phyloP scores from a whole-genome alignment of 352 stramenopile species.

The Pythium periplocum region DNA sequence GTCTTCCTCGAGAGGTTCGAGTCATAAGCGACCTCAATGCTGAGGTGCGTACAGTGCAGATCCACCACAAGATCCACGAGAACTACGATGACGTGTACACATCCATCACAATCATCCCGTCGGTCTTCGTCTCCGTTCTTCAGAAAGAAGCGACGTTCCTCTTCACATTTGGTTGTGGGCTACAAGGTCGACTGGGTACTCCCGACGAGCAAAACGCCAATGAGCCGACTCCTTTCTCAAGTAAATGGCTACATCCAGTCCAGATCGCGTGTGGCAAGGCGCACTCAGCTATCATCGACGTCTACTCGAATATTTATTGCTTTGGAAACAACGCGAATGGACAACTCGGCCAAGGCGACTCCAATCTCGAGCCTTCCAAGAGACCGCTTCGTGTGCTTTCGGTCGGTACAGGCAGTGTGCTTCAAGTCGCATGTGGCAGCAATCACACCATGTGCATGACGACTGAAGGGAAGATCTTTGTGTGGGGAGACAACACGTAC shows the following conservation, averaged over 20 bases:
- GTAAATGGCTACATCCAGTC: slow-evolving; percentile 64
- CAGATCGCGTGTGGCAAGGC: slow-evolving; percentile 61
- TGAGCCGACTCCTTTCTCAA: slow-evolving; percentile 43
- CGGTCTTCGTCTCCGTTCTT: slow-evolving; percentile 61
- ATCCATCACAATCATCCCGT: slow-evolving; percentile 38
- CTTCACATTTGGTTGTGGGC: slow-evolving; percentile 58
- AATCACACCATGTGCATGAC: slow-evolving; percentile 65
- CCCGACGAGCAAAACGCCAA: slow-evolving; percentile 38
- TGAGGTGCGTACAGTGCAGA: slow-evolving; percentile 58
- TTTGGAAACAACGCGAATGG: slow-evolving; percentile 41
- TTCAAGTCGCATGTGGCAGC: slow-evolving; percentile 48
- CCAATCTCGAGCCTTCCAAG: slow-evolving; percentile 47
- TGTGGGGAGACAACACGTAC: slow-evolving; percentile 61
- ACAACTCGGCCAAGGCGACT: slow-evolving; percentile 55
- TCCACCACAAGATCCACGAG: slow-evolving; percentile 67
- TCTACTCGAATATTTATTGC: slow-evolving; percentile 74
- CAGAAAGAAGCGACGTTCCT: slow-evolving; percentile 71
- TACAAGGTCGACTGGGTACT: slow-evolving; percentile 51
- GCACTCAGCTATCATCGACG: slow-evolving; percentile 66
- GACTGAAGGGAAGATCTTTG: slow-evolving; percentile 45
- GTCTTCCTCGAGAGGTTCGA: slow-evolving; percentile 36
- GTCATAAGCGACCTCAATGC: slow-evolving; percentile 38
- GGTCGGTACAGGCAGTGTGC: slow-evolving; percentile 30
- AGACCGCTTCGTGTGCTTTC: slow-evolving; percentile 44
- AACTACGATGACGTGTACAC: slow-evolving; percentile 47